Conservation (phyloP, 257 asterid species). For the Buddleja alternifolia region DNA sequence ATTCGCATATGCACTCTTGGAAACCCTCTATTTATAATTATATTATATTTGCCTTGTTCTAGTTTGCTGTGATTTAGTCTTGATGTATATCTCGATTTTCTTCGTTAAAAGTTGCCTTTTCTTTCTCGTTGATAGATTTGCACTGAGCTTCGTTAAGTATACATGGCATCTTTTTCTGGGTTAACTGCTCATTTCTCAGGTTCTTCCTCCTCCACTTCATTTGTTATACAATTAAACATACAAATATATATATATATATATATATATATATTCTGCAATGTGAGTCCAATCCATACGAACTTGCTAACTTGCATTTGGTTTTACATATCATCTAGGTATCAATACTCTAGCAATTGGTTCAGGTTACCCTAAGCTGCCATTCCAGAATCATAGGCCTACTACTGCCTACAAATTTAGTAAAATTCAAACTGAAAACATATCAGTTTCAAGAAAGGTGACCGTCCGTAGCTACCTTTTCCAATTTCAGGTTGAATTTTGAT, state of each 20-base stretch:
- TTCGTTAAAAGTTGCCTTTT: too few relatives aligned
- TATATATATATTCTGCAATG: not conserved
- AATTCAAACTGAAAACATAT: slow-evolving; percentile 18
- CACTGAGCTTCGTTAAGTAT: slow-evolving; percentile 19
- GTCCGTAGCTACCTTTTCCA: slow-evolving; percentile 9
- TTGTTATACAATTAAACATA: not conserved
- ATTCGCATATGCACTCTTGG: not conserved
- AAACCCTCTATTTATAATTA: not conserved
- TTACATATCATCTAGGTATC: slow-evolving; percentile 34
- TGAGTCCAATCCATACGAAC: not conserved
- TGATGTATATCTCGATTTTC: too few relatives aligned
- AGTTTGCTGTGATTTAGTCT: not conserved
- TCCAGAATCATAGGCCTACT: slow-evolving; percentile 23
- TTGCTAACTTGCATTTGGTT: slow-evolving; percentile 22
- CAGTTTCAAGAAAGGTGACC: slow-evolving; percentile 42
- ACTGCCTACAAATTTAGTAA: slow-evolving; percentile 32
- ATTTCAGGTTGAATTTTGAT: not conserved
- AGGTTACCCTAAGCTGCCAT: slow-evolving; percentile 32
- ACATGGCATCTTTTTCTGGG: slow-evolving; percentile 39
- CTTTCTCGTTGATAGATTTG: slow-evolving; percentile 22
- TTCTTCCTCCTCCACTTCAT: slow-evolving; percentile 20
- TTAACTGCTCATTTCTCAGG: slow-evolving; percentile 39
- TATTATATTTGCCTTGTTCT: slow-evolving; percentile 5
- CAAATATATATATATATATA: not conserved
- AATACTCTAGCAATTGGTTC: slow-evolving; percentile 30